These are phyloP conservation scores for Candida sanyaensis DNA, from an alignment of 1,139 yeast species.

Conservation along the genomic window DNA sequence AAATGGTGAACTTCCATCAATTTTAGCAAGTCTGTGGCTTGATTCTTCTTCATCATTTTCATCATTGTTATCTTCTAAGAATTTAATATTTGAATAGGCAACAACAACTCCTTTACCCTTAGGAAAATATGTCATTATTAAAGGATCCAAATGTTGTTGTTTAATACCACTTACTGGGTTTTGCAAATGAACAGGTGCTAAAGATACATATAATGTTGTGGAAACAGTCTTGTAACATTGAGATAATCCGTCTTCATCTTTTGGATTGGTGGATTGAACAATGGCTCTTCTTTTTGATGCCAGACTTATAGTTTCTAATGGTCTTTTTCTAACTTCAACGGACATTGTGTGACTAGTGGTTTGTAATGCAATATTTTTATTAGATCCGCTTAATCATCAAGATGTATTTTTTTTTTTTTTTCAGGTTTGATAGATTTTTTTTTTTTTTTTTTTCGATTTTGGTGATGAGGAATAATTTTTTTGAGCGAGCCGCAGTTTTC, in stretches of 20 bases:
- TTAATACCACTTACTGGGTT: constrained; percentile 77
- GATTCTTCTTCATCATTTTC: constrained; percentile 21
- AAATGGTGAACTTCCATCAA: constrained; percentile 84
- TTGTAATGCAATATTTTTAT: not conserved
- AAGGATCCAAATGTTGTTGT: constrained; percentile 85
- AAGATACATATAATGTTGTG: constrained; percentile 71
- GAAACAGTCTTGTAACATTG: constrained; percentile 69
- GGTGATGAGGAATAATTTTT: constrained; percentile 3
- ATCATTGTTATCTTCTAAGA: constrained; percentile 30
- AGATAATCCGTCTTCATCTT: constrained; percentile 43
- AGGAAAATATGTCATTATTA: constrained; percentile 79
- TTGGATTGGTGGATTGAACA: constrained; percentile 31
- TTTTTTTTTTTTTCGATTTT: not conserved
- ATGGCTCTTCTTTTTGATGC: constrained; percentile 20
- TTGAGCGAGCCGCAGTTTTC: not conserved
- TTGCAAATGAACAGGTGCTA: constrained; percentile 77
- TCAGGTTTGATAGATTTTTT: not conserved
- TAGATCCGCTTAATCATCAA: not conserved
- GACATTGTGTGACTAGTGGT: constrained; percentile 13
- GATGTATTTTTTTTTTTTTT: not conserved
- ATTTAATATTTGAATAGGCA: constrained; percentile 65
- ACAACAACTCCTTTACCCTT: constrained; percentile 81
- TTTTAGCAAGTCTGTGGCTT: constrained; percentile 50
- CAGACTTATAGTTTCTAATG: constrained; percentile 4
- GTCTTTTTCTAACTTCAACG: constrained; percentile 16